A percentile compares a stretch with the other conserved stretches of the same genome.
Conservation (phyloP, 495 filamentous ascomycete species). For the Lasiosphaeria miniovina region DNA sequence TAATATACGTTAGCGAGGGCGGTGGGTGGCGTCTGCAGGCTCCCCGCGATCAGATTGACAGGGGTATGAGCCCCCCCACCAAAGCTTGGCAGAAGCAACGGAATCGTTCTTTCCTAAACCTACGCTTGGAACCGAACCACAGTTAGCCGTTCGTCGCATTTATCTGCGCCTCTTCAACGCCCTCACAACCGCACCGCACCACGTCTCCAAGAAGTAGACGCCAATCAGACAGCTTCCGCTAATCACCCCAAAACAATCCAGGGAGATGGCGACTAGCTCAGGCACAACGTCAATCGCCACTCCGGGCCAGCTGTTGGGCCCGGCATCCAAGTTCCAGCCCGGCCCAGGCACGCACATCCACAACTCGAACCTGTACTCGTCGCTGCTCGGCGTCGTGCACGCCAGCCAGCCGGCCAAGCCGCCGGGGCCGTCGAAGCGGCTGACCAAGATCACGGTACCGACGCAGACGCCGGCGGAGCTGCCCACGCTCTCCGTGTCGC, state of each 20-base stretch:
- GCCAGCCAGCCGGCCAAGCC: conserved; percentile 48
- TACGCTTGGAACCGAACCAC: too few relatives aligned
- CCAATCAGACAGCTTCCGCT: background rate
- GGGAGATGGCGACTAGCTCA: conserved; percentile 21
- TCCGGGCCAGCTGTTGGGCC: conserved; percentile 77
- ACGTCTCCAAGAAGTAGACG: too few relatives aligned
- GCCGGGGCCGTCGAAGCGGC: conserved; percentile 53
- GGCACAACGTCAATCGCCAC: conserved; percentile 38
- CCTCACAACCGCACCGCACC: too few relatives aligned
- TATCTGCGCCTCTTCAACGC: too few relatives aligned
- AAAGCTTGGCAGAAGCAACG: too few relatives aligned
- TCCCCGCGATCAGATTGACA: too few relatives aligned
- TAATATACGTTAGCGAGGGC: too few relatives aligned
- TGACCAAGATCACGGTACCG: conserved; percentile 50
- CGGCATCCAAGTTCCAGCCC: conserved; percentile 58
- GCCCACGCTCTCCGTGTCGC: conserved; percentile 40
- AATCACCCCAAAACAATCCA: background rate
- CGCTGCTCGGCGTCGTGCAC: conserved; percentile 60
- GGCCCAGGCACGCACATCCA: conserved; percentile 83
- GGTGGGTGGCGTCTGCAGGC: too few relatives aligned
- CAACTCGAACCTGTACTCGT: conserved; percentile 67
- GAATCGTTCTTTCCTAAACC: too few relatives aligned
- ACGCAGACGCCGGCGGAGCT: conserved; percentile 31
- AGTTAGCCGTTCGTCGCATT: too few relatives aligned
- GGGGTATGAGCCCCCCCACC: too few relatives aligned